These are phyloP conservation scores for Tricladium varicosporioides DNA, from an alignment of 2,329 filamentous ascomycete genomes.

Conservation along the genomic window DNA sequence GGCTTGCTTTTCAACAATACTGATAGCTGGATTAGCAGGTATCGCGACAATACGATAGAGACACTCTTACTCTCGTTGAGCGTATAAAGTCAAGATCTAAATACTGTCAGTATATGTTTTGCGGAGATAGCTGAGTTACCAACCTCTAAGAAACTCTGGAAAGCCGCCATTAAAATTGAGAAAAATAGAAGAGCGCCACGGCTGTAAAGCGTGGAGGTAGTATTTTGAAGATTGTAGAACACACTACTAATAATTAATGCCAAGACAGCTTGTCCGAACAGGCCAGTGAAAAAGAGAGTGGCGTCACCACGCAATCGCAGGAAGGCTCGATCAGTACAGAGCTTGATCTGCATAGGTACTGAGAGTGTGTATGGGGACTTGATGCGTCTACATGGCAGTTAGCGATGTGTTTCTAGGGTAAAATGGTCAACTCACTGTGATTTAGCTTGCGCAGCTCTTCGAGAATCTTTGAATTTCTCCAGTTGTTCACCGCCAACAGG, in stretches of 20 bases:
- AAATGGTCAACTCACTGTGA: slow-evolving; percentile 11
- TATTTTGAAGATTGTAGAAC: slow-evolving; percentile 58
- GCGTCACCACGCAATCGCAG: slow-evolving; percentile 74
- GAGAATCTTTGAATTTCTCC: slow-evolving; percentile 41
- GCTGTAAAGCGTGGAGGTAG: slow-evolving; percentile 58
- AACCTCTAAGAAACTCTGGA: slow-evolving; percentile 56
- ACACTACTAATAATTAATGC: slow-evolving; percentile 59
- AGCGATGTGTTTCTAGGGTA: background rate
- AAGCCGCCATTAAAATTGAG: slow-evolving; percentile 64
- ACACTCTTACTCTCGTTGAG: slow-evolving; percentile 59
- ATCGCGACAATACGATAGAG: too few relatives aligned
- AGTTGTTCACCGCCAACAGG: slow-evolving; percentile 46
- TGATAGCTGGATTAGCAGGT: too few relatives aligned
- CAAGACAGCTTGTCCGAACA: slow-evolving; percentile 41
- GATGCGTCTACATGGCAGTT: slow-evolving; percentile 40
- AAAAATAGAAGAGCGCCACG: slow-evolving; percentile 67
- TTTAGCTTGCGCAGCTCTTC: slow-evolving; percentile 31
- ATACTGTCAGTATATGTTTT: background rate
- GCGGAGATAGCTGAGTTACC: too few relatives aligned
- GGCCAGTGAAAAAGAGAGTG: slow-evolving; percentile 56
- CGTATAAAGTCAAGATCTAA: slow-evolving; percentile 72
- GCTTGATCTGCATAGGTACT: slow-evolving; percentile 68
- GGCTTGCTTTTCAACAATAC: slow-evolving; percentile 86
- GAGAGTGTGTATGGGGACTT: slow-evolving; percentile 83
- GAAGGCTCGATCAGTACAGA: slow-evolving; percentile 84